Conservation (phyloP, 768 basidiomycete species). For the Tricholoma bakamatsutake region DNA sequence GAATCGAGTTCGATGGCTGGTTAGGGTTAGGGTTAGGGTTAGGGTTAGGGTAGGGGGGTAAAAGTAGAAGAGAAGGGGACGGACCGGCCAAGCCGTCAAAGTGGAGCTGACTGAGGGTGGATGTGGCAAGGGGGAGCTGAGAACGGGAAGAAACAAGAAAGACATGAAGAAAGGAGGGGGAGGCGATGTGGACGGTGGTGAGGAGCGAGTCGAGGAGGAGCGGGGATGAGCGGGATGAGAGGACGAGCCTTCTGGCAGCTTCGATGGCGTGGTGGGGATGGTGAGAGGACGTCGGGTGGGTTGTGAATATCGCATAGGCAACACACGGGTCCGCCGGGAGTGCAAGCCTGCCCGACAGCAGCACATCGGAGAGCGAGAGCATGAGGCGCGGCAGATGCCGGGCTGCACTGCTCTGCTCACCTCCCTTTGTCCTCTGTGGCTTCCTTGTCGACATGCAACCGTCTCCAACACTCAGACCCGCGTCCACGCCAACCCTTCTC, state of each 20-base stretch:
- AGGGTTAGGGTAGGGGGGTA: constrained; percentile 11
- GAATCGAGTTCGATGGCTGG: too few species aligned
- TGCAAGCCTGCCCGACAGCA: constrained; percentile 43
- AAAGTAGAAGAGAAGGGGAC: constrained; percentile 21
- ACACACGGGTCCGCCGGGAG: constrained; percentile 40
- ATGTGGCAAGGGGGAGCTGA: constrained; percentile 22
- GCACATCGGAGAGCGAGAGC: not conserved
- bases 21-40: constrained; percentile 17
- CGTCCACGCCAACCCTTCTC: constrained; percentile 56
- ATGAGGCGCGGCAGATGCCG: not conserved
- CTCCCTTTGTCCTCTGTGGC: too few species aligned
- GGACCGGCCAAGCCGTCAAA: constrained; percentile 50
- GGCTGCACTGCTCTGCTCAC: constrained; percentile 12
- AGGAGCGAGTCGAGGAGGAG: constrained; percentile 46
- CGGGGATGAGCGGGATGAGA: constrained; percentile 31
- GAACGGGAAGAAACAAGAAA: constrained; percentile 43
- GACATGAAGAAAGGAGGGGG: constrained; percentile 46
- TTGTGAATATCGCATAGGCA: constrained; percentile 39
- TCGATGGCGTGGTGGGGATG: constrained; percentile 43
- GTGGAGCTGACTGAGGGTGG: constrained; percentile 30
- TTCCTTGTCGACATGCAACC: constrained; percentile 51
- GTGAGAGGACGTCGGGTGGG: constrained; percentile 16
- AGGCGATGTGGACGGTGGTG: constrained; percentile 41
- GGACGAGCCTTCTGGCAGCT: constrained; percentile 43
- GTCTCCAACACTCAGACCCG: constrained; percentile 49